Conservation (phyloP, 352 stramenopile genomes). For the Globisporangium camurandrum region DNA sequence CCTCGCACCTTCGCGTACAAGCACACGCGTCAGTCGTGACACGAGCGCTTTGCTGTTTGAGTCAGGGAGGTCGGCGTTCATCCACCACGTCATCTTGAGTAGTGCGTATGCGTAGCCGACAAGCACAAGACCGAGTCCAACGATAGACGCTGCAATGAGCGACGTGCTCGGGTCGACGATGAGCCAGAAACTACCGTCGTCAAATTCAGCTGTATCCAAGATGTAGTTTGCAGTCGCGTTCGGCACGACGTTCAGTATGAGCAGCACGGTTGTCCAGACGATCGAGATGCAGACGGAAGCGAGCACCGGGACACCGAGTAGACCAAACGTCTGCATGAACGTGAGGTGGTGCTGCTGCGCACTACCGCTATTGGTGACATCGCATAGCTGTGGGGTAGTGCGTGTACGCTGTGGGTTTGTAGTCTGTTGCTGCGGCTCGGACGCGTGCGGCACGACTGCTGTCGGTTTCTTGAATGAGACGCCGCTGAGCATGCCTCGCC, state of each 20-base stretch:
- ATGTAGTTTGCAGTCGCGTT: conserved; percentile 33
- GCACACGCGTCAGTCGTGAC: not conserved
- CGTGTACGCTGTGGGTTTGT: not conserved
- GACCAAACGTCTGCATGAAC: conserved; percentile 23
- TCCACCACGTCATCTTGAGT: conserved; percentile 23
- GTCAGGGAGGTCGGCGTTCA: conserved; percentile 6
- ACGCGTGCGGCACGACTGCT: not conserved
- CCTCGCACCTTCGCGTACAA: not conserved
- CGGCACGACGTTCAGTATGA: conserved; percentile 27
- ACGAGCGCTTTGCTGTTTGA: conserved; percentile 5
- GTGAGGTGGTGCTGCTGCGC: conserved; percentile 9
- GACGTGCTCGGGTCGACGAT: conserved; percentile 13
- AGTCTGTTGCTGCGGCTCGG: not conserved
- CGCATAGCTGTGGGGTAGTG: not conserved
- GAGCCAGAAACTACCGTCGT: conserved; percentile 42
- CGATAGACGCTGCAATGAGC: conserved; percentile 12
- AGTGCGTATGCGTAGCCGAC: conserved; percentile 19
- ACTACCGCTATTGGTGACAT: not conserved
- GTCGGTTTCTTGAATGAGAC: not conserved
- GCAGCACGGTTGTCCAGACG: conserved; percentile 26
- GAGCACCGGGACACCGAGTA: conserved; percentile 19
- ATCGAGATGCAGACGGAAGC: conserved; percentile 19
- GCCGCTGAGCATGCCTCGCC: conserved; percentile 1
- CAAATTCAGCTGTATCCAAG: conserved; percentile 40
- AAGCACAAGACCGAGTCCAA: conserved; percentile 17